Conservation (phyloP, 441 rosid genomes). For the Syzygium malaccense region DNA sequence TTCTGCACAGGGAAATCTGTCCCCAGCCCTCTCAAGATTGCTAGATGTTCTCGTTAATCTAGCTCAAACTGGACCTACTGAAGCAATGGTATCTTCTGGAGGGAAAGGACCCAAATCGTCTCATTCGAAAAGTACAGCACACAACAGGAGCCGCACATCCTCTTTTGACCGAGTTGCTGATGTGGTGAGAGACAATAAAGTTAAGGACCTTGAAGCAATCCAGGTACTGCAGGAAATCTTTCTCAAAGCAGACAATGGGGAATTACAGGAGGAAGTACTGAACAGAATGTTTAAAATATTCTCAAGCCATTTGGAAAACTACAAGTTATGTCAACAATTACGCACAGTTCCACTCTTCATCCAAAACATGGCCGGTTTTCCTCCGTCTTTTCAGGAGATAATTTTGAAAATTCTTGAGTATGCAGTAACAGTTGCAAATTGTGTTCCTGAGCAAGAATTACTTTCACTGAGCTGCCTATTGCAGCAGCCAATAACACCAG, state of each 20-base stretch:
- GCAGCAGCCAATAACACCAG: constrained; percentile 94
- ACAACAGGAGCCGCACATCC: constrained; percentile 52
- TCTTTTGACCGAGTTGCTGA: constrained; percentile 58
- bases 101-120: constrained; percentile 55
- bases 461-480: constrained; percentile 97
- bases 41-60: constrained; percentile 99
- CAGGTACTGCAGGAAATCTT: constrained; percentile 98
- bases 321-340: constrained; percentile 83
- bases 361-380: constrained; percentile 96
- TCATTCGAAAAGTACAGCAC: constrained; percentile 43
- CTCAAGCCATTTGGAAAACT: constrained; percentile 98
- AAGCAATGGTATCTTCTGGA: constrained; percentile 30
- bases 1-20: constrained; percentile 38
- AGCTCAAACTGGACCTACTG: constrained; percentile 90
- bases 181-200: constrained; percentile 67
- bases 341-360: constrained; percentile 96
- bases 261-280: constrained; percentile 96
- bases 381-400: constrained; percentile 87
- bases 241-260: constrained; percentile 83
- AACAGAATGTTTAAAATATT: constrained; percentile 98
- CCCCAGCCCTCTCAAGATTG: constrained; percentile 88
- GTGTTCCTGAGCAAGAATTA: constrained; percentile 99
- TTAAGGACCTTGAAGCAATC: constrained; percentile 99
- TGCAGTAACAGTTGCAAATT: constrained; percentile 98
- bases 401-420: constrained; percentile 99